A percentile compares a stretch with the other conserved stretches of the same genome.
Evolutionary conservation across 208 protist genomes (phyloP).

Genomic region (Trypanosoma mega): DNA sequence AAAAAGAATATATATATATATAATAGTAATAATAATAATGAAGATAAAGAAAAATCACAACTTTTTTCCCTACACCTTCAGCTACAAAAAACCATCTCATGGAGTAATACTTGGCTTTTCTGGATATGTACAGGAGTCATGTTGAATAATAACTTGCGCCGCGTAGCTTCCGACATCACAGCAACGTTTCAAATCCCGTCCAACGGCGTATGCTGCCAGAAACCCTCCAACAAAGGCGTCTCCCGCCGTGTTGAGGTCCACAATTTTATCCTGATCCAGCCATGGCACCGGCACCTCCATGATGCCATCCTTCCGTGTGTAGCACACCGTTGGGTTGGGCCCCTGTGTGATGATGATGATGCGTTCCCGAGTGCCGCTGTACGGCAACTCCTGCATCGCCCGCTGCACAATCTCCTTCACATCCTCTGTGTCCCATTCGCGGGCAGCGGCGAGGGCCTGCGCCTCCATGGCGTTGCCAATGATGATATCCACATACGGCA

Average conservation of each 20-base stretch:
- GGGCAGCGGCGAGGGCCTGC: constrained; percentile 59
- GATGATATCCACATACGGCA: constrained; percentile 95
- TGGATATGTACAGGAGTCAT: constrained; percentile 93
- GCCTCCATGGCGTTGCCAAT: constrained; percentile 98
- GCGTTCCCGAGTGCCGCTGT: constrained; percentile 82
- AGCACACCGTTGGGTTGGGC: constrained; percentile 82
- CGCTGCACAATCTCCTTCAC: constrained; percentile 82
- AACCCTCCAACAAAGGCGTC: constrained; percentile 99
- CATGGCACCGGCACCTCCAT: constrained; percentile 56
- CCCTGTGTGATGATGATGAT: constrained; percentile 97
- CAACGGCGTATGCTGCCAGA: constrained; percentile 81
- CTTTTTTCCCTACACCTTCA: constrained; percentile 8
- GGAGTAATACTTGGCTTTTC: constrained; percentile 58
- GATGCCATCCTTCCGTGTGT: constrained; percentile 37
- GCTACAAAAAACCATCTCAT: constrained; percentile 8
- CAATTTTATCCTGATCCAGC: constrained; percentile 88
- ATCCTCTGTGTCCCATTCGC: constrained; percentile 76
- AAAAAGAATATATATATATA: too few species aligned
- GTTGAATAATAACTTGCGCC: constrained; percentile 91
- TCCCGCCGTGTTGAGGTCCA: constrained; percentile 98
- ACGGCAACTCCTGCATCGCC: constrained; percentile 66
- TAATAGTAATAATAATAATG: constrained; percentile 7
- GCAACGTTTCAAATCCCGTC: constrained; percentile 67
- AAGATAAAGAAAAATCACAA: constrained; percentile 10
- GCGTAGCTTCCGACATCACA: constrained; percentile 90